Base-by-base conservation (phyloP, 2,329 filamentous ascomycete species). In the Penicillium sp. region DNA sequence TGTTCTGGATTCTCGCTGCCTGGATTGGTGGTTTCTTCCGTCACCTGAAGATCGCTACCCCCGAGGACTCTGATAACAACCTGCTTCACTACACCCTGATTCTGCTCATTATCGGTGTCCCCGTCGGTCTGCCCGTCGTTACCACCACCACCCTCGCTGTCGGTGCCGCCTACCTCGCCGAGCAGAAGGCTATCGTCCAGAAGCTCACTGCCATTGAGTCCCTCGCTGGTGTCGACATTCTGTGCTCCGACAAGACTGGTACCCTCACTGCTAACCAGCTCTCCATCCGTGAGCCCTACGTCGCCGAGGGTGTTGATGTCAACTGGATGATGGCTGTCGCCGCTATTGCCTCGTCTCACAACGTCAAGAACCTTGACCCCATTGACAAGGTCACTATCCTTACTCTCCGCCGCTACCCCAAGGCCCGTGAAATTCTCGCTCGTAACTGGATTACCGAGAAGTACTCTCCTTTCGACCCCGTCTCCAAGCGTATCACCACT, bases 311-410 rank as follows among this genome's bases (percentile, higher is more conserved):
- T 71, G 86, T 91, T 74, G 89, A 91, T 78, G 87, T 91, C 77
- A 90, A 92, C 83, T 92, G 89, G 89, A 91, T 92, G 89, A 91
- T 92, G 89, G 89, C 89, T 67, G 89, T 91, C 63, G 89, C 90
- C 63, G 89, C 89, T 64, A 85, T 92, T 59, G 90, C 89, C 61
- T 91, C 89, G 56, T 91, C 89, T 65, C 89, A 92, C 83, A 92
- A 91, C 81, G 84, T 91, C 80, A 90, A 90, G 81, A 90, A 89
- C 64, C 85, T 92, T 65, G 90, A 92, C 75, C 89, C 89, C 64
- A 92, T 92, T 72, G 89, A 92, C 82, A 92, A 92, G 82, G 87
- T 92, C 71, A 92, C 88, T 59, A 89, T 92, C 70, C 83, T 91
- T 61, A 91, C 89, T 58, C 86, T 92, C 71, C 90, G 90, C 79